Evolutionary conservation across 805 yeast genomes (phyloP).

Genomic region (Kodamaea kakaduensis): DNA sequence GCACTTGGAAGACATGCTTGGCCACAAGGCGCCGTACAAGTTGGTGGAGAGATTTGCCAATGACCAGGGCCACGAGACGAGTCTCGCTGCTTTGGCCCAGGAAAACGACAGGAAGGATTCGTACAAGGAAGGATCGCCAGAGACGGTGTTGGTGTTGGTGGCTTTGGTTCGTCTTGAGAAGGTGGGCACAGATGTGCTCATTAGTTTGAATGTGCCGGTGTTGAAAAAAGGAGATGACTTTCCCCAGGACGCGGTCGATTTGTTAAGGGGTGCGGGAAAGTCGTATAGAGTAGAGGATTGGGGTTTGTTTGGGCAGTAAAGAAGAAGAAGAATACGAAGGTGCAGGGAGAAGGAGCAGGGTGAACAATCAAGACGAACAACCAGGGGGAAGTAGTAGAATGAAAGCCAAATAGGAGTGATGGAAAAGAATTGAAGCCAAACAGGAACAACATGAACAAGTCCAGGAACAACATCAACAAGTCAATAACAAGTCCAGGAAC

Average conservation of each 20-base stretch:
- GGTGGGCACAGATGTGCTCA: conserved; percentile 55
- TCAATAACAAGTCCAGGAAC: too few species aligned
- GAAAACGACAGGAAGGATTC: conserved; percentile 13
- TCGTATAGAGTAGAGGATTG: conserved; percentile 42
- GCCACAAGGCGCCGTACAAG: conserved; percentile 12
- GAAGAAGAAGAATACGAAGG: neutral
- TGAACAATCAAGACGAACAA: too few species aligned
- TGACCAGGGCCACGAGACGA: conserved; percentile 5
- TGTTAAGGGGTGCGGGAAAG: conserved; percentile 26
- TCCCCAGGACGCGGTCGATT: conserved; percentile 14
- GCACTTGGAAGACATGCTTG: conserved; percentile 56
- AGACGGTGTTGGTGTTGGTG: conserved; percentile 45
- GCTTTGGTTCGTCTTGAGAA: conserved; percentile 52
- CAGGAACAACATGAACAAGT: too few species aligned
- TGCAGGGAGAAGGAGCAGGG: too few species aligned
- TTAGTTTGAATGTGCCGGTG: conserved; percentile 58
- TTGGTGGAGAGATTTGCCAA: conserved; percentile 5
- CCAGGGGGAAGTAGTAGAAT: too few species aligned
- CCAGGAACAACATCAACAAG: too few species aligned
- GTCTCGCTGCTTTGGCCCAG: conserved; percentile 6
- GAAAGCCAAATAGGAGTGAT: too few species aligned
- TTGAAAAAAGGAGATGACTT: conserved; percentile 7
- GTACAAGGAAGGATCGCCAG: conserved; percentile 12
- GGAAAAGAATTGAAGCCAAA: too few species aligned
- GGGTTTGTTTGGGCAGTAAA: conserved; percentile 33